Evolutionary conservation across 1,139 yeast genomes (phyloP).

Genomic region (Pichia terricola): DNA sequence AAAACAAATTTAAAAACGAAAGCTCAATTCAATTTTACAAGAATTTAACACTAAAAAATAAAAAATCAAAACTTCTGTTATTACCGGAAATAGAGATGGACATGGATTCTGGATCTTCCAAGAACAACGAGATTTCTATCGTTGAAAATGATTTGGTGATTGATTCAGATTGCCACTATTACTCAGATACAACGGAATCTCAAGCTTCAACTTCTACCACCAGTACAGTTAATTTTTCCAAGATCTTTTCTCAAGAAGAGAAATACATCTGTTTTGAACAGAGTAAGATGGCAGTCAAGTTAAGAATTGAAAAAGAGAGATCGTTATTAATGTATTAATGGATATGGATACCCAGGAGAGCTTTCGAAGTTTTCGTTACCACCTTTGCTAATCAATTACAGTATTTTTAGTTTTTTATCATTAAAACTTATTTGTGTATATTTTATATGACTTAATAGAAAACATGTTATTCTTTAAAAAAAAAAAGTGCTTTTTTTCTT

Average conservation of each 20-base stretch:
- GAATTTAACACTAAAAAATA: conserved; percentile 13
- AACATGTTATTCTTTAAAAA: too few relatives aligned
- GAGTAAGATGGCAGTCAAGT: conserved; percentile 24
- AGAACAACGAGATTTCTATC: conserved; percentile 1
- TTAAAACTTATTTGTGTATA: too few relatives aligned
- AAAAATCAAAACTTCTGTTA: conserved; percentile 11
- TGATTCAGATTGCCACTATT: conserved; percentile 6
- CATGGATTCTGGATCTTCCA: neutral
- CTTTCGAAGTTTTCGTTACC: too few relatives aligned
- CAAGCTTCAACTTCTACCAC: conserved; percentile 12
- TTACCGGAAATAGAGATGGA: conserved; percentile 1
- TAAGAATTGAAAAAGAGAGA: conserved; percentile 25
- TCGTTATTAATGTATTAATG: neutral
- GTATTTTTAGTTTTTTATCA: too few relatives aligned
- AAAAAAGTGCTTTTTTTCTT: too few relatives aligned
- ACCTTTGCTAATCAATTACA: too few relatives aligned
- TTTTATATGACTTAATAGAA: too few relatives aligned
- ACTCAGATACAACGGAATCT: conserved; percentile 15
- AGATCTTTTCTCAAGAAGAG: conserved; percentile 17
- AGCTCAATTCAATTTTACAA: conserved; percentile 12
- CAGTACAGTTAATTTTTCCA: conserved; percentile 10
- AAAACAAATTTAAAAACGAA: conserved; percentile 4
- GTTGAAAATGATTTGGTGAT: neutral
- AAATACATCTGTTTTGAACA: conserved; percentile 21
- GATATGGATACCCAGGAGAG: too few relatives aligned